Conservation (phyloP, 2,329 filamentous ascomycete species). For the Penicillium sp. region DNA sequence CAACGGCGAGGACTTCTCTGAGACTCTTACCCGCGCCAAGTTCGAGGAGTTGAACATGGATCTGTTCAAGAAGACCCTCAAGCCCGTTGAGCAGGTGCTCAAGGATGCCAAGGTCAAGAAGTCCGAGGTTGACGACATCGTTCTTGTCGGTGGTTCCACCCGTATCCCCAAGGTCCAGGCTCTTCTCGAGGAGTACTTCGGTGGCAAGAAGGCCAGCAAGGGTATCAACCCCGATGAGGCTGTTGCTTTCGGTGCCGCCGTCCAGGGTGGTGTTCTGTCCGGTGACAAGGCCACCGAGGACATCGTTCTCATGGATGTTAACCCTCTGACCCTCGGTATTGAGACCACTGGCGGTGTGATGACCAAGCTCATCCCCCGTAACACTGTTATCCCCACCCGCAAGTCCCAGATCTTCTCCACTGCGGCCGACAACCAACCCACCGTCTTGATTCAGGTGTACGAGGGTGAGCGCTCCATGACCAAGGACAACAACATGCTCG, state of each 20-base stretch:
- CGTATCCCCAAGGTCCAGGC: slow-evolving; percentile 98
- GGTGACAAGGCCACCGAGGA: slow-evolving; percentile 79
- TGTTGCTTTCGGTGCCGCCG: slow-evolving; percentile 94
- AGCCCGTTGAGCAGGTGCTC: slow-evolving; percentile 97
- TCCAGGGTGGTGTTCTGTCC: slow-evolving; percentile 93
- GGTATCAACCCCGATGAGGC: slow-evolving; percentile 99
- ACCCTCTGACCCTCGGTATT: slow-evolving; percentile 93
- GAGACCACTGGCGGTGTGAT: slow-evolving; percentile 97
- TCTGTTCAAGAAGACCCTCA: slow-evolving; percentile 98
- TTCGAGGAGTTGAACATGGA: slow-evolving; percentile 99
- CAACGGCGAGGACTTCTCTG: slow-evolving; percentile 95
- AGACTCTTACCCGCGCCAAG: slow-evolving; percentile 97
- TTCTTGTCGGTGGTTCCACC: slow-evolving; percentile 96
- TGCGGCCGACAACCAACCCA: slow-evolving; percentile 92
- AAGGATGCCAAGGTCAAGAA: slow-evolving; percentile 99
- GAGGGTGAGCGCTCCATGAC: slow-evolving; percentile 93
- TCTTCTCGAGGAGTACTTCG: slow-evolving; percentile 94
- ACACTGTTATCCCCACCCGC: slow-evolving; percentile 91
- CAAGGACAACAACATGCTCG: slow-evolving; percentile 95
- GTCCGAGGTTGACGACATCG: slow-evolving; percentile 91
- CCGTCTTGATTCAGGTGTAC: slow-evolving; percentile 91
- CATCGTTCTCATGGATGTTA: slow-evolving; percentile 94
- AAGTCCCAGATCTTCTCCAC: slow-evolving; percentile 99
- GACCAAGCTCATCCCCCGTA: slow-evolving; percentile 93
- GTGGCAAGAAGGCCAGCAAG: slow-evolving; percentile 96